Evolutionary conservation across 495 filamentous ascomycete genomes (phyloP).

Genomic region (Neurospora tetrasperma): DNA sequence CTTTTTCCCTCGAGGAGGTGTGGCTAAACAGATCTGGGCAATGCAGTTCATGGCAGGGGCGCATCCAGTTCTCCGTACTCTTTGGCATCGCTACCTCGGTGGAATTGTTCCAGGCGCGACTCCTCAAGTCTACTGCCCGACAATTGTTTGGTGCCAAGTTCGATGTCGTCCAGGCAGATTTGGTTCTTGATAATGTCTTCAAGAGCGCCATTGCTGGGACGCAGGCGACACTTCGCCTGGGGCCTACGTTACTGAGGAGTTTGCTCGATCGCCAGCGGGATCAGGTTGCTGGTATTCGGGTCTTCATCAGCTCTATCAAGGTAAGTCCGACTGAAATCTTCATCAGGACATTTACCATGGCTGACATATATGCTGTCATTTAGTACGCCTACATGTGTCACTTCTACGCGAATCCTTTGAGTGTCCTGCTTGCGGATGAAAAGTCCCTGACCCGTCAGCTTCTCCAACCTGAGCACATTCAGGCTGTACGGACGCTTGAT

Average conservation of each 20-base stretch:
- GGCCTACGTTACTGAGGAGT: slow-evolving; percentile 49
- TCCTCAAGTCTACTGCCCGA: slow-evolving; percentile 64
- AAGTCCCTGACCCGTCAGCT: slow-evolving; percentile 21
- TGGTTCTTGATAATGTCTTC: slow-evolving; percentile 71
- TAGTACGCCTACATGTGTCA: slow-evolving; percentile 94
- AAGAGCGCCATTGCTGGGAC: slow-evolving; percentile 50
- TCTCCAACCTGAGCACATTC: slow-evolving; percentile 49
- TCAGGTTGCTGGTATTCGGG: slow-evolving; percentile 76
- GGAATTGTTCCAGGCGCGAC: slow-evolving; percentile 74
- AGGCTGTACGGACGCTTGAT: slow-evolving; percentile 65
- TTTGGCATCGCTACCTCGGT: slow-evolving; percentile 88
- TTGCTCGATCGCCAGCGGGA: slow-evolving; percentile 72
- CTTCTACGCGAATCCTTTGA: slow-evolving; percentile 87
- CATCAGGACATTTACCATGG: not conserved
- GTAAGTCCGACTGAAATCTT: slow-evolving; percentile 31
- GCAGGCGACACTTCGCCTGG: slow-evolving; percentile 52
- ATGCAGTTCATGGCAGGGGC: slow-evolving; percentile 68
- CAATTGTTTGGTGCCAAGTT: slow-evolving; percentile 70
- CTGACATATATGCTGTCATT: not conserved
- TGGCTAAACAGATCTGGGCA: slow-evolving; percentile 5
- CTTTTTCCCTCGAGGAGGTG: no score
- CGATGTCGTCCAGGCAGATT: slow-evolving; percentile 66
- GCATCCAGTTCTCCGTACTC: slow-evolving; percentile 80
- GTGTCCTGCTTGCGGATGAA: slow-evolving; percentile 47
- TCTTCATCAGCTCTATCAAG: slow-evolving; percentile 71